Evolutionary conservation across 345 rosid species (phyloP).

Genomic region (Euphorbia peplus): DNA sequence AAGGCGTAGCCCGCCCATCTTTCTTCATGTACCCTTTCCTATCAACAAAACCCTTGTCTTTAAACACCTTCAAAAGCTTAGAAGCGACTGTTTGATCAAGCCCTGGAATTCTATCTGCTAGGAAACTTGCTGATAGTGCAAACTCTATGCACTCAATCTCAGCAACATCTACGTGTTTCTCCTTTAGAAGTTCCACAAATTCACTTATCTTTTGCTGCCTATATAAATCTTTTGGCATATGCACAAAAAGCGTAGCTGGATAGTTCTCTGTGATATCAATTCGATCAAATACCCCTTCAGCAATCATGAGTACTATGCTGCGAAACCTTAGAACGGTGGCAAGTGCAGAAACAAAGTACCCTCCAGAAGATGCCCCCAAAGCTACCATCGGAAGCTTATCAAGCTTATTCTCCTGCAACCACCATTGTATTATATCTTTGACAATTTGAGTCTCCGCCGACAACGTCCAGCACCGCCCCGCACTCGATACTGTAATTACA

Average conservation of each 20-base stretch:
- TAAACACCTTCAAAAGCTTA: constrained; percentile 53
- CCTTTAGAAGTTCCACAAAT: constrained; percentile 46
- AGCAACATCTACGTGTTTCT: constrained; percentile 65
- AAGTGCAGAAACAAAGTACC: constrained; percentile 76
- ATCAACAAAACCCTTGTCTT: constrained; percentile 57
- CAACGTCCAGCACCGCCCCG: constrained; percentile 65
- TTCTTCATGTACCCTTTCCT: constrained; percentile 66
- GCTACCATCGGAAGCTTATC: constrained; percentile 77
- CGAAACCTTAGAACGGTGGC: constrained; percentile 56
- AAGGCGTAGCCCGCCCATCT: constrained; percentile 65
- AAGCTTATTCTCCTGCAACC: constrained; percentile 54
- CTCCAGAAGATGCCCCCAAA: constrained; percentile 95
- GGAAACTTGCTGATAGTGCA: constrained; percentile 44
- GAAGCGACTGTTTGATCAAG: constrained; percentile 44
- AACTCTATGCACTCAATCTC: constrained; percentile 73
- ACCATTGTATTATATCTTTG: constrained; percentile 48
- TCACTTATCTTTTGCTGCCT: constrained; percentile 67
- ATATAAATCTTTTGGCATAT: constrained; percentile 74
- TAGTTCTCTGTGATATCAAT: constrained; percentile 54
- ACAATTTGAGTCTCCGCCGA: constrained; percentile 56
- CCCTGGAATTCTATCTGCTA: constrained; percentile 67
- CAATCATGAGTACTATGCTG: constrained; percentile 78
- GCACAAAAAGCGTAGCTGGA: constrained; percentile 85
- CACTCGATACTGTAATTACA: constrained; percentile 68
- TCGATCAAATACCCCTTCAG: constrained; percentile 66